Evolutionary conservation across 2,329 filamentous ascomycete species (phyloP), one percentile per base, ranked within the genome.

Genomic region (Sordariomycetes sp.): DNA sequence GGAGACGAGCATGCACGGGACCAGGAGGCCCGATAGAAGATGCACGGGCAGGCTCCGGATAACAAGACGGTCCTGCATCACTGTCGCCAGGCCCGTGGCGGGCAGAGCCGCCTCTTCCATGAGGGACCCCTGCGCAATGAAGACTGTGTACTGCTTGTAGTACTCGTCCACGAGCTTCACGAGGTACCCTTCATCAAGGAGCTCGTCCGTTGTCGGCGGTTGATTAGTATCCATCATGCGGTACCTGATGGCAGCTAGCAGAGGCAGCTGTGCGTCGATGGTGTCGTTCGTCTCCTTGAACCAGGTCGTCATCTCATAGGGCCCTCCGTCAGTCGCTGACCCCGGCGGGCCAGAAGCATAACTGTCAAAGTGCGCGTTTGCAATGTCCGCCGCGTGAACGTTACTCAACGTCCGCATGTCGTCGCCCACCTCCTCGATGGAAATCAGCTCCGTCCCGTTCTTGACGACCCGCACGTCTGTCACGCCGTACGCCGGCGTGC

Each of bases 81-180:
- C 61, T 3, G 63, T 62, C 1, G 65, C 65, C 10, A 61, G 60
- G 2, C 66, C 69, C 0, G 61, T 62, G 1, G 62, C 59, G 0
- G 61, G 58, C 34, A 51, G 59, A 1, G 64, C 60, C 0, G 59
- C 53, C 17, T 60, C 55, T n/a, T 65, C 59, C 65, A 65, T 68
- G 55, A 71, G 59, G 0, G 64, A 62, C 36, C 65, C 65, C 12
- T 64, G 63, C 4, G 67, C 68, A 15, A 72, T 56, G 0, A 73
- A 56, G 2, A 68, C 67, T 0, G 68, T 63, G 52, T 68, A 70
- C 55, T 71, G 69, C 15, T 63, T 60, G 55, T 64, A 73, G 52
- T 71, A 72, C 13, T 62, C 63, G 10, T 62, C 59, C 1, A 63
- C 62, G 8, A 73, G 59, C 2, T 58, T 53, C 13, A 62, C 58